A percentile compares a stretch with the other conserved stretches of the same genome.
phyloP scores from a whole-genome alignment of 495 filamentous ascomycete species.

The Podospora sp. region DNA sequence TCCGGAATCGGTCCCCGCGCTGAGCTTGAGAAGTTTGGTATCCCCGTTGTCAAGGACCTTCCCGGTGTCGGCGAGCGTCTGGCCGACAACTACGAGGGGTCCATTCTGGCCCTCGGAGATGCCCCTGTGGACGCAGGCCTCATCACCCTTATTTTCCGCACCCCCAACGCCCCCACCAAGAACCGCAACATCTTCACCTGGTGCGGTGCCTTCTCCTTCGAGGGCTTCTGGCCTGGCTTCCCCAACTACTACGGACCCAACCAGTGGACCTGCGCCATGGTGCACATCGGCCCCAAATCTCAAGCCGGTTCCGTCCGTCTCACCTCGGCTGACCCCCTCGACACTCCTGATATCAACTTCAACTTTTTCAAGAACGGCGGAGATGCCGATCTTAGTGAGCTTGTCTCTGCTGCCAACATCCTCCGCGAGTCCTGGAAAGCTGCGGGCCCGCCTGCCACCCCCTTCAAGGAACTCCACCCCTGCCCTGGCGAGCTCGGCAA shows the following conservation, averaged over 20 bases:
- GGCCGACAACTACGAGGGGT: conserved; percentile 58
- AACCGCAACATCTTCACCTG: conserved; percentile 51
- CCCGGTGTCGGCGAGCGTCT: conserved; percentile 63
- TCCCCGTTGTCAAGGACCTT: conserved; percentile 51
- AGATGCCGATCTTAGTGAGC: conserved; percentile 49
- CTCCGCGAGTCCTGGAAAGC: conserved; percentile 47
- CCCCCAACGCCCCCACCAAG: conserved; percentile 42
- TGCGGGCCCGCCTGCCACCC: conserved; percentile 37
- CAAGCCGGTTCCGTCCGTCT: conserved; percentile 55
- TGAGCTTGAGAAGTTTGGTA: conserved; percentile 47
- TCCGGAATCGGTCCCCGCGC: conserved; percentile 47
- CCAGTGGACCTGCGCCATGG: conserved; percentile 47
- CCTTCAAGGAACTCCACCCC: conserved; percentile 47
- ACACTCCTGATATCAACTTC: conserved; percentile 59
- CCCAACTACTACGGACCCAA: conserved; percentile 45
- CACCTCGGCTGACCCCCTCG: conserved; percentile 53
- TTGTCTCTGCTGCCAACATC: conserved; percentile 53
- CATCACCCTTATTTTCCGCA: conserved; percentile 45
- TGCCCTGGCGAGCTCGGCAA: conserved; percentile 34
- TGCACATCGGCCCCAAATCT: conserved; percentile 53
- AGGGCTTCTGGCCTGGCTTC: conserved; percentile 54
- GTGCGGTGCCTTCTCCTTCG: conserved; percentile 50
- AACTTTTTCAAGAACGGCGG: conserved; percentile 53
- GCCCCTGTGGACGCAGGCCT: conserved; percentile 36
- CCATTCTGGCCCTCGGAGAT: conserved; percentile 38